Conservation (phyloP, 352 stramenopile species). For the Pythium diclinum region DNA sequence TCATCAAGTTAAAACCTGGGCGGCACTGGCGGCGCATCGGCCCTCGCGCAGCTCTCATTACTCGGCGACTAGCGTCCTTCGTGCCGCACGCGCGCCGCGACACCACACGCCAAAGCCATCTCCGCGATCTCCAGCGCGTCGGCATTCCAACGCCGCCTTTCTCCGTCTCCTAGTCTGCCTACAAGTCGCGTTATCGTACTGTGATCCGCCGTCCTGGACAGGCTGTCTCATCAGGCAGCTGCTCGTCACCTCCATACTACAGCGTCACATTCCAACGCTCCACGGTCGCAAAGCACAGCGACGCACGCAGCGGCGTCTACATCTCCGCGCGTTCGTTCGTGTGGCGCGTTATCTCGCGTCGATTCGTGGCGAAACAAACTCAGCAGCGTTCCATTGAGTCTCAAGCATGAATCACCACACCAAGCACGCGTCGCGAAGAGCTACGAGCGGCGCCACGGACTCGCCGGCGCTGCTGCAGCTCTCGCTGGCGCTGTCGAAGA, state of each 20-base stretch:
- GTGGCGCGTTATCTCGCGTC: neutral
- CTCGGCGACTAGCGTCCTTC: neutral
- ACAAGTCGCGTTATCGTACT: neutral
- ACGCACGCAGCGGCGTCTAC: no score
- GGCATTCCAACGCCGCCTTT: neutral
- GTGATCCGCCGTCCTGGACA: neutral
- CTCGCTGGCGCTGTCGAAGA: constrained; percentile 30
- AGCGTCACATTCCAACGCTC: neutral
- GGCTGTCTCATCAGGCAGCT: neutral
- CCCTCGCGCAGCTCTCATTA: neutral
- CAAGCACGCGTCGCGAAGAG: neutral
- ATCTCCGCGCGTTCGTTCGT: no score
- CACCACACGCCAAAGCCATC: neutral
- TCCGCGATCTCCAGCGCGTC: neutral
- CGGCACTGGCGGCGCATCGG: neutral
- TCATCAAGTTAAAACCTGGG: constrained; percentile 7
- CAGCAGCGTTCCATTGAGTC: neutral
- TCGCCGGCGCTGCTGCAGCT: constrained; percentile 24
- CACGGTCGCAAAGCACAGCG: neutral
- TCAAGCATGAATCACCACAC: neutral
- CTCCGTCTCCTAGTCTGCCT: neutral
- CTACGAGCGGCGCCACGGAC: neutral
- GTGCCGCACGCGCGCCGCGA: neutral
- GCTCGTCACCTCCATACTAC: neutral
- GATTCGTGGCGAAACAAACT: neutral